Base-by-base conservation (phyloP, 192 early-diverging fungal species). In the Gaertneriomyces semiglobifer region DNA sequence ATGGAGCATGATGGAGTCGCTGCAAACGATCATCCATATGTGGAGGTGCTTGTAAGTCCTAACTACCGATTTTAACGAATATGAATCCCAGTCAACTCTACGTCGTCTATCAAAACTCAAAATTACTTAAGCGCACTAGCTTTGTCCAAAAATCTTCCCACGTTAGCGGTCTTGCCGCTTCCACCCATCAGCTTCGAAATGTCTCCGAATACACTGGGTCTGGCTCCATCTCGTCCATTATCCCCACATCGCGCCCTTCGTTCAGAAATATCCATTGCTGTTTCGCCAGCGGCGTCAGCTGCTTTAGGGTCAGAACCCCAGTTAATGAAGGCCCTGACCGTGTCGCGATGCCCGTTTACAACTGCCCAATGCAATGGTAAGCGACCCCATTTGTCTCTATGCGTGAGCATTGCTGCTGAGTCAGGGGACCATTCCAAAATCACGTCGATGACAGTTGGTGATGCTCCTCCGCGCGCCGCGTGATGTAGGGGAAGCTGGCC, bases 131-230 rank as follows among this genome's bases (percentile, higher is more conserved):
- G 25, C 25, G 25, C 2, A 33, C 25, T 33, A 33, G n/a, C n/a
- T 33, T 33, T 33, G 25, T 33, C 25, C 25, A 33, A 33, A 33
- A 66, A 76, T 56, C 63, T 33, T 6, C 53, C 25, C 6, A 77
- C 70, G 48, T 48, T 61, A 19, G 65, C 70, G 4, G 71, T 77
- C 53, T 50, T 44, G 4, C 76, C 76, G 43, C 65, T 63, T 0
- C 76, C 76, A 44, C 76, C 76, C 63, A 77, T 47, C 25, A 71
- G 7, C 51, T 65, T 74, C n/a, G 76, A 71, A 45, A 77, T 74
- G 42, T 70, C 76, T 4, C 63, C 76, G 67, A 77, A 77, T 52
- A 77, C 76, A 55, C 69, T 74, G 25, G 68, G 42, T 2, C 68
- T 58, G 5, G 73, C 55, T 7, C 42, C 75, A 25, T 65, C 72